These are phyloP conservation scores for Penicillium sp. DNA, from an alignment of 2,329 filamentous ascomycete species.

Conservation along the genomic window DNA sequence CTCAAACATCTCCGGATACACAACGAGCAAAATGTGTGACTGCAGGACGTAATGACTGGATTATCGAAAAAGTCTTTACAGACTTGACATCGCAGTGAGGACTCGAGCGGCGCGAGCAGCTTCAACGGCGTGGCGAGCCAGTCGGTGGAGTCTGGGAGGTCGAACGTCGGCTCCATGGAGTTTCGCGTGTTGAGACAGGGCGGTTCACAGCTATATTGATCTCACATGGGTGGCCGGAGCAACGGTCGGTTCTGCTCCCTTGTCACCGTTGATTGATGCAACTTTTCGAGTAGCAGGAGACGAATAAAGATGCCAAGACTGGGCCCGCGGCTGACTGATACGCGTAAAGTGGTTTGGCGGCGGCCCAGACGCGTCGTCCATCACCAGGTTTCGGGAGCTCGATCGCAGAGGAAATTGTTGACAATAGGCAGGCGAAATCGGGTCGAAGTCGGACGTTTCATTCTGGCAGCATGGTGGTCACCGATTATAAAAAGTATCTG, in stretches of 20 bases:
- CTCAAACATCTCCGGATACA: conserved; percentile 89
- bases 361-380: conserved; percentile 34
- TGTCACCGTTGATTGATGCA: not conserved
- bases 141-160: conserved; percentile 52
- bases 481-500: conserved; percentile 72
- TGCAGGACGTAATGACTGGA: conserved; percentile 93
- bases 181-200: not conserved
- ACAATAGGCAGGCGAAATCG: not conserved
- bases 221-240: not conserved
- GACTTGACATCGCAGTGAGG: conserved; percentile 88
- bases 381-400: not conserved
- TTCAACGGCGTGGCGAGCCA: conserved; percentile 54
- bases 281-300: conserved; percentile 6
- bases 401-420: not conserved
- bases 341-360: conserved; percentile 46
- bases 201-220: not conserved
- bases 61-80: conserved; percentile 98
- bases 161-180: conserved; percentile 43
- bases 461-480: conserved; percentile 37
- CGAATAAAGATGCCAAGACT: conserved; percentile 38
- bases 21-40: conserved; percentile 94
- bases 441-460: not conserved
- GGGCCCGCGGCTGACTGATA: conserved; percentile 45
- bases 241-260: not conserved
- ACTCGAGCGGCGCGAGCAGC: conserved; percentile 65